These are phyloP conservation scores for Bipolaris sorokiniana DNA, from an alignment of 2,329 filamentous ascomycete species.

Conservation along the genomic window DNA sequence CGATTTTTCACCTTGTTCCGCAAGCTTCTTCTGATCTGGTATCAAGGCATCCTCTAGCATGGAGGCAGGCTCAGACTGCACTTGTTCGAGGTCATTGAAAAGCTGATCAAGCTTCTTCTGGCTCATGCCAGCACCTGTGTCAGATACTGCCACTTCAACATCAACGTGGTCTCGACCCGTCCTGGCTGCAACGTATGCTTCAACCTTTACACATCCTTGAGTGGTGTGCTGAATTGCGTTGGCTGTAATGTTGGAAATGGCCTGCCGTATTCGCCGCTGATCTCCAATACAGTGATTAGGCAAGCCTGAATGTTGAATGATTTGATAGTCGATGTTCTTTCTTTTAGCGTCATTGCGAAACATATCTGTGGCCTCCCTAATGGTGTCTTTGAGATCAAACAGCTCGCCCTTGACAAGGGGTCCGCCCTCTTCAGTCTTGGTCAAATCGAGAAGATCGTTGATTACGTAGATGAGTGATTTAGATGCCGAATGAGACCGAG, in stretches of 20 bases:
- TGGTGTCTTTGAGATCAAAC: slow-evolving; percentile 73
- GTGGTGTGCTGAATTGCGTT: slow-evolving; percentile 84
- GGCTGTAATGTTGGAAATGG: slow-evolving; percentile 79
- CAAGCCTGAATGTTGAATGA: slow-evolving; percentile 70
- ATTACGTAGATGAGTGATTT: slow-evolving; percentile 94
- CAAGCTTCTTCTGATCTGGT: slow-evolving; percentile 41
- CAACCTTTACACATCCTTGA: slow-evolving; percentile 70
- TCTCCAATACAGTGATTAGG: slow-evolving; percentile 78
- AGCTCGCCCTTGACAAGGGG: slow-evolving; percentile 79
- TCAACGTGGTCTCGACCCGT: slow-evolving; percentile 59
- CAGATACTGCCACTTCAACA: slow-evolving; percentile 76
- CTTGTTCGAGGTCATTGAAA: slow-evolving; percentile 70
- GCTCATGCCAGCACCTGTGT: slow-evolving; percentile 73
- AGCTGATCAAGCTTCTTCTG: slow-evolving; percentile 63
- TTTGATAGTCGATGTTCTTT: slow-evolving; percentile 74
- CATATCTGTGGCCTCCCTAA: slow-evolving; percentile 77
- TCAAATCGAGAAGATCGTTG: slow-evolving; percentile 87
- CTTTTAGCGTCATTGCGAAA: slow-evolving; percentile 76
- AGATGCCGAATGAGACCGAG: slow-evolving; percentile 85
- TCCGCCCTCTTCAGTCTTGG: slow-evolving; percentile 84
- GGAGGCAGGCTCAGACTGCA: slow-evolving; percentile 50
- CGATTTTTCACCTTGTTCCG: slow-evolving; percentile 46
- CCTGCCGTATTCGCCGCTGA: slow-evolving; percentile 78
- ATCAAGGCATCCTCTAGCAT: slow-evolving; percentile 42
- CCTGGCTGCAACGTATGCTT: slow-evolving; percentile 64